These are phyloP conservation scores for Agaricus sinodeliciosus DNA, from an alignment of 768 basidiomycete species.

Conservation along the genomic window DNA sequence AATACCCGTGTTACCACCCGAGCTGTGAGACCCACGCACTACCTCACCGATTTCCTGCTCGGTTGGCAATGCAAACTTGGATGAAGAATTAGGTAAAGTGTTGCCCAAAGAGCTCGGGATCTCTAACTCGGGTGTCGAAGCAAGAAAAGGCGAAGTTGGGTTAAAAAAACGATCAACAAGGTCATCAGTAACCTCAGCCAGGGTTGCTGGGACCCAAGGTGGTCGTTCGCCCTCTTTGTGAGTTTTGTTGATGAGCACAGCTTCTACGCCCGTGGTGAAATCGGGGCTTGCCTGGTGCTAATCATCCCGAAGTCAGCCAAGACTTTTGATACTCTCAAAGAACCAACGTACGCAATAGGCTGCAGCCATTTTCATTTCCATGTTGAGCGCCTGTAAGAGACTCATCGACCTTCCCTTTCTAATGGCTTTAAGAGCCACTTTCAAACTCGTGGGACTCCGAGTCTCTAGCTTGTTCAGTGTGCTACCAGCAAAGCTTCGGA, in stretches of 20 bases:
- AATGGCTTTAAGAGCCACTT: conserved; percentile 79
- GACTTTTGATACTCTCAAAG: conserved; percentile 11
- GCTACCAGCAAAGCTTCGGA: conserved; percentile 68
- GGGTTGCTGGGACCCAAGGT: conserved; percentile 61
- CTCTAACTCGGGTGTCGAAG: conserved; percentile 36
- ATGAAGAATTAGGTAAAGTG: conserved; percentile 22
- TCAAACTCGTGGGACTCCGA: conserved; percentile 89
- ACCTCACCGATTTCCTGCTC: conserved; percentile 66
- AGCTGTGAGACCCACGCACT: conserved; percentile 57
- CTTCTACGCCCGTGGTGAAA: conserved; percentile 75
- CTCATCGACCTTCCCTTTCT: conserved; percentile 59
- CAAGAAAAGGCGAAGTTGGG: conserved; percentile 38
- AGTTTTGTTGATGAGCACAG: conserved; percentile 45
- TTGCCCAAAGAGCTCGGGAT: conserved; percentile 28
- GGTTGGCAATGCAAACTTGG: conserved; percentile 60
- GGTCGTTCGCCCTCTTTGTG: conserved; percentile 35
- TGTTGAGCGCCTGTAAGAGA: conserved; percentile 63
- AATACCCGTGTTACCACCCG: conserved; percentile 55
- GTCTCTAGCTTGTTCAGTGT: conserved; percentile 57
- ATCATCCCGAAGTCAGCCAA: conserved; percentile 12
- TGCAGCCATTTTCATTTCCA: conserved; percentile 84
- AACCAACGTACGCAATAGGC: conserved; percentile 75
- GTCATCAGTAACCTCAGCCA: conserved; percentile 53
- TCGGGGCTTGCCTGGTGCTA: conserved; percentile 78
- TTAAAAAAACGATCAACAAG: conserved; percentile 67